Conservation (phyloP, 2,329 filamentous ascomycete species). For the Cercospora sp. region DNA sequence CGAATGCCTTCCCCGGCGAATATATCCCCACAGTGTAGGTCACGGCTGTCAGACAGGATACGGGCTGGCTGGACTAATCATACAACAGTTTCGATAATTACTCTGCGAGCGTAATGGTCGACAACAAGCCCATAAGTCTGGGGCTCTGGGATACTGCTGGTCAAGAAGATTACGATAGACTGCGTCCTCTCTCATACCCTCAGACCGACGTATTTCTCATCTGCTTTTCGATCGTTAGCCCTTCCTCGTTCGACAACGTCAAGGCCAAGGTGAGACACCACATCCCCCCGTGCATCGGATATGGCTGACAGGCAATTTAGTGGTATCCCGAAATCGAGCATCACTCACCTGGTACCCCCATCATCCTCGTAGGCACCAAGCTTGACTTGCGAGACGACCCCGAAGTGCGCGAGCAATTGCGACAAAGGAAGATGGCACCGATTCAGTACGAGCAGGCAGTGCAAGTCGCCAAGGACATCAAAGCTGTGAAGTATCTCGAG, state of each 20-base stretch:
- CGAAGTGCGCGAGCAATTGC: conserved; percentile 75
- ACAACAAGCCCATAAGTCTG: conserved; percentile 94
- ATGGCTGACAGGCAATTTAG: conserved; percentile 49
- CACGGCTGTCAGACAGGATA: conserved; percentile 37
- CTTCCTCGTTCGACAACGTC: conserved; percentile 97
- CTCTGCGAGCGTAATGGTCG: conserved; percentile 97
- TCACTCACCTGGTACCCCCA: conserved; percentile 90
- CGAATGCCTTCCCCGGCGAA: conserved; percentile 99
- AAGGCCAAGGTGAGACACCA: conserved; percentile 76
- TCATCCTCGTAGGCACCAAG: conserved; percentile 96
- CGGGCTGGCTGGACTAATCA: conserved; percentile 11
- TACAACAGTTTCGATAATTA: conserved; percentile 88
- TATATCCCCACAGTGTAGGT: conserved; percentile 94
- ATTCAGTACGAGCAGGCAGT: conserved; percentile 92
- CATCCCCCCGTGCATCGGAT: neutral
- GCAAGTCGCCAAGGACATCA: conserved; percentile 87
- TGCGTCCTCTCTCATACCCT: conserved; percentile 92
- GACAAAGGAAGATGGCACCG: conserved; percentile 94
- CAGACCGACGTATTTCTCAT: conserved; percentile 98
- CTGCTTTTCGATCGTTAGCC: conserved; percentile 97
- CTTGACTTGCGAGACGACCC: conserved; percentile 90
- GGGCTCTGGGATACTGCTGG: conserved; percentile 98
- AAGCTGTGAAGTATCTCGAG: conserved; percentile 94
- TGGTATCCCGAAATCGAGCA: conserved; percentile 98
- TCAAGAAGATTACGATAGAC: conserved; percentile 96